Conservation (phyloP, 345 rosid genomes). For the Sapria himalayana region DNA sequence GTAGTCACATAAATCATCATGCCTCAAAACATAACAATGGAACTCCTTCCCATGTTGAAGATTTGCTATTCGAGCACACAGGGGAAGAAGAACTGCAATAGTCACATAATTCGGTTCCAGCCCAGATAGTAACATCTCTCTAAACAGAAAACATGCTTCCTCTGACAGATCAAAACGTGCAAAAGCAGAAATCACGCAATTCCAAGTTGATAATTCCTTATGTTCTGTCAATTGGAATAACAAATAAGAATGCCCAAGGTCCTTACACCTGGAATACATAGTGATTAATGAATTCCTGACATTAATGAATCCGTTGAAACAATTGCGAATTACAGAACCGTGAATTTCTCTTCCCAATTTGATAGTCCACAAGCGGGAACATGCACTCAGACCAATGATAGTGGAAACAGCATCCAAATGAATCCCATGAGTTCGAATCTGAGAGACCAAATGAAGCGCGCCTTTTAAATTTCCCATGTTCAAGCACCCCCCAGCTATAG, state of each 20-base stretch:
- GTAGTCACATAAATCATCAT: constrained; percentile 18
- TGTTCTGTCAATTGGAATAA: constrained; percentile 23
- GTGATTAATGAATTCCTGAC: constrained; percentile 49
- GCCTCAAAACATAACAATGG: constrained; percentile 47
- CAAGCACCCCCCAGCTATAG: constrained; percentile 36
- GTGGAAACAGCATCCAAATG: constrained; percentile 34
- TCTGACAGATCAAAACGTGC: constrained; percentile 28
- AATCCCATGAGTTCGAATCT: constrained; percentile 18
- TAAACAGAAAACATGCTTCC: constrained; percentile 38
- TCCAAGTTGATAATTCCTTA: constrained; percentile 45
- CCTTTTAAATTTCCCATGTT: constrained; percentile 25
- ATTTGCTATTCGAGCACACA: constrained; percentile 61
- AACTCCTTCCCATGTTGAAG: constrained; percentile 77
- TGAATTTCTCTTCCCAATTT: constrained; percentile 46
- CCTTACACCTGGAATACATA: constrained; percentile 51
- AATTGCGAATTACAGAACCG: constrained; percentile 27
- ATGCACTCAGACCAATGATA: constrained; percentile 45
- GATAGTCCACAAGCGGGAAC: constrained; percentile 35
- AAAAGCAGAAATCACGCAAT: constrained; percentile 52
- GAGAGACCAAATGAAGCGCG: constrained; percentile 32
- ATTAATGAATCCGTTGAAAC: constrained; percentile 18
- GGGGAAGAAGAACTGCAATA: constrained; percentile 56
- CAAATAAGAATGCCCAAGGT: constrained; percentile 20
- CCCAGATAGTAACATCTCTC: constrained; percentile 45
- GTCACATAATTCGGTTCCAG: constrained; percentile 45